Evolutionary conservation across 768 basidiomycete species (phyloP).

Genomic region (Naganishia vishniacii): DNA sequence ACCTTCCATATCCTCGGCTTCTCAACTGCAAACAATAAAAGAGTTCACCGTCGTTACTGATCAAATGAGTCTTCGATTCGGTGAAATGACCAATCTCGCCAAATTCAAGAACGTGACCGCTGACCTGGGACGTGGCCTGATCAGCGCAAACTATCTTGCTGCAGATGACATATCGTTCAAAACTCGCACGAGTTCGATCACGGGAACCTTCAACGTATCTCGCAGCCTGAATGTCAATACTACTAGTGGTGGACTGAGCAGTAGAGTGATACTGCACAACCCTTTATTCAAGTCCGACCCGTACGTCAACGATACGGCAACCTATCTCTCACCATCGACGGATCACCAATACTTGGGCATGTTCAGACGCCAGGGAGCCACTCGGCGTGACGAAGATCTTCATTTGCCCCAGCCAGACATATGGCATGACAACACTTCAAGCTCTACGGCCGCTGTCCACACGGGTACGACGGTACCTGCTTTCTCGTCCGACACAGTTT

Average conservation of each 20-base stretch:
- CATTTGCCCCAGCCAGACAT: background rate
- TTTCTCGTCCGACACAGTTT: slow-evolving; percentile 2
- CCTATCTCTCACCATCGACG: slow-evolving; percentile 11
- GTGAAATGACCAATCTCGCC: slow-evolving; percentile 33
- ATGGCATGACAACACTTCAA: background rate
- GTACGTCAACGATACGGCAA: slow-evolving; percentile 16
- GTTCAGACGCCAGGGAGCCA: background rate
- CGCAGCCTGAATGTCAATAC: slow-evolving; percentile 38
- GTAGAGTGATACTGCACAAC: slow-evolving; percentile 28
- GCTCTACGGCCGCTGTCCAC: background rate
- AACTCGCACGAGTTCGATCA: slow-evolving; percentile 35
- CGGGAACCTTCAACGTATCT: slow-evolving; percentile 41
- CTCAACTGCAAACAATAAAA: slow-evolving; percentile 1
- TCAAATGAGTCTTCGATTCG: slow-evolving; percentile 39
- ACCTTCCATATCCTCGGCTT: slow-evolving; percentile 3
- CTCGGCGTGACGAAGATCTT: background rate
- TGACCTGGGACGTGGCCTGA: slow-evolving; percentile 33
- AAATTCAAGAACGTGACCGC: slow-evolving; percentile 33
- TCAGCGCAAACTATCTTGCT: slow-evolving; percentile 34
- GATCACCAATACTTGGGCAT: slow-evolving; percentile 9
- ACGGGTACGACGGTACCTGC: slow-evolving; percentile 4
- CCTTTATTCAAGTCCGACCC: slow-evolving; percentile 4
- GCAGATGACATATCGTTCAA: slow-evolving; percentile 33
- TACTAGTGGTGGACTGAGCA: slow-evolving; percentile 30
- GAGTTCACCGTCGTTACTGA: slow-evolving; percentile 30